phyloP scores from a whole-genome alignment of 306 rosid genomes.

The Citrullus amarus region DNA sequence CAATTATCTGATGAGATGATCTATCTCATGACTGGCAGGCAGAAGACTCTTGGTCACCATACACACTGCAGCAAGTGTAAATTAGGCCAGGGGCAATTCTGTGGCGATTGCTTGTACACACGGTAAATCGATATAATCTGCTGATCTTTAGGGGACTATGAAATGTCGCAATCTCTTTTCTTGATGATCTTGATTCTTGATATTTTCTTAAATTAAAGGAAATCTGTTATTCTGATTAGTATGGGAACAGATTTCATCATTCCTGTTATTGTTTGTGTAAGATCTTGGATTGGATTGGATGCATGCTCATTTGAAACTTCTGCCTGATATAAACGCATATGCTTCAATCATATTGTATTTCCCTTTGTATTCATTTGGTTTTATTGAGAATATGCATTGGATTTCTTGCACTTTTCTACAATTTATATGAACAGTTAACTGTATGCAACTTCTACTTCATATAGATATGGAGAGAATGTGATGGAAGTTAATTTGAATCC shows the following conservation, averaged over 20 bases:
- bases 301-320: background rate
- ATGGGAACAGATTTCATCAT: background rate
- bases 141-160: background rate
- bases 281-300: background rate
- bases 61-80: constrained; percentile 53
- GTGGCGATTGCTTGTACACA: constrained; percentile 82
- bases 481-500: constrained; percentile 30
- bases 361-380: background rate
- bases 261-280: background rate
- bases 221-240: background rate
- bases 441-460: background rate
- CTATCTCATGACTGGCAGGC: constrained; percentile 36
- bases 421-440: background rate
- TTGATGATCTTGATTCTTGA: background rate
- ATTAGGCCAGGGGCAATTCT: constrained; percentile 43
- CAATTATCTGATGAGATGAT: background rate
- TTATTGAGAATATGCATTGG: background rate
- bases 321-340: background rate
- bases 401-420: background rate
- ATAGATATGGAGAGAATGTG: constrained; percentile 70
- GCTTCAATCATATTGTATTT: background rate
- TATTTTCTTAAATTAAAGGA: background rate
- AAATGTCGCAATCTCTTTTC: background rate
- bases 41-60: constrained; percentile 39
- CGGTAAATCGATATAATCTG: constrained; percentile 33